Evolutionary conservation across 192 early-diverging fungal species (phyloP).

Genomic region (Backusella luteola): DNA sequence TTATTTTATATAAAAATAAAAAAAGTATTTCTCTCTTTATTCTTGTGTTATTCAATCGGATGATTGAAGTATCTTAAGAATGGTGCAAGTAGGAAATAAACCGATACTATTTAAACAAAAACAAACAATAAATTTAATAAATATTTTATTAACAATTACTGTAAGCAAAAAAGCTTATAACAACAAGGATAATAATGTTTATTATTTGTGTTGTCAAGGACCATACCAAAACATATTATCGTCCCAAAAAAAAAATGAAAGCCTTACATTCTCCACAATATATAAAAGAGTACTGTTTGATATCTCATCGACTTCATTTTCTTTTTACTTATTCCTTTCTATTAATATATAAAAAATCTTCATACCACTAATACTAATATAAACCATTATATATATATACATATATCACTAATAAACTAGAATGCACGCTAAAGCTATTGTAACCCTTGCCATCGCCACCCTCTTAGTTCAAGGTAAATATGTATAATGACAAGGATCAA

Average conservation of each 20-base stretch:
- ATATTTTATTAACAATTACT: not conserved
- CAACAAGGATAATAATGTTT: not conserved
- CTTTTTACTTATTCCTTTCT: not conserved
- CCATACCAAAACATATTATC: conserved; percentile 7
- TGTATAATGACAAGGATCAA: not conserved
- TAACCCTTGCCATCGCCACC: not conserved
- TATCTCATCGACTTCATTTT: not conserved
- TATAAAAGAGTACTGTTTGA: not conserved
- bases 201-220: not conserved
- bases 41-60: not conserved
- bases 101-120: not conserved
- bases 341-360: not conserved
- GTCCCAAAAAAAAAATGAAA: not conserved
- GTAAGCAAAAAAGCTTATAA: not conserved
- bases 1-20: too few species aligned
- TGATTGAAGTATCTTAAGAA: conserved; percentile 3
- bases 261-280: not conserved
- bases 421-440: conserved; percentile 5
- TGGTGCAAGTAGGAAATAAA: conserved; percentile 3
- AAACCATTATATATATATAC: not conserved
- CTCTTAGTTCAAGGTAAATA: conserved; percentile 6
- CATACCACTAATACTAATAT: not conserved
- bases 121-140: not conserved
- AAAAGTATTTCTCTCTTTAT: too few species aligned
- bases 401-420: not conserved